Evolutionary conservation across 2,329 filamentous ascomycete genomes (phyloP).

Genomic region (Blastomyces percursus): DNA sequence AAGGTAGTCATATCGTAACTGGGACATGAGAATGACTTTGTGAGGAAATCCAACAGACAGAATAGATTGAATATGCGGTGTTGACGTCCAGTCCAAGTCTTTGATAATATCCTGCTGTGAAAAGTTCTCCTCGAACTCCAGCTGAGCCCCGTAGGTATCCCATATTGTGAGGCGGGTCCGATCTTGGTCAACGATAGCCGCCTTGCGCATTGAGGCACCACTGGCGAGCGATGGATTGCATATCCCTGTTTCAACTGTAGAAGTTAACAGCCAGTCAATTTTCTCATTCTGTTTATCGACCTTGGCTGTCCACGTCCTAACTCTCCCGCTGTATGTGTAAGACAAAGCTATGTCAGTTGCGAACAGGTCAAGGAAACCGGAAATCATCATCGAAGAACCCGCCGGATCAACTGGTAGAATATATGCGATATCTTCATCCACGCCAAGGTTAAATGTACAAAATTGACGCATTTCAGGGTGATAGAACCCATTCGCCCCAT

Average conservation of each 20-base stretch:
- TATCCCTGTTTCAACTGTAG: slow-evolving; percentile 68
- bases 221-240: slow-evolving; percentile 64
- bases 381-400: slow-evolving; percentile 57
- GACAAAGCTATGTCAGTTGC: slow-evolving; percentile 77
- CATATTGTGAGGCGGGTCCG: slow-evolving; percentile 75
- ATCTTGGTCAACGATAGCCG: slow-evolving; percentile 64
- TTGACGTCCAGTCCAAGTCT: slow-evolving; percentile 90
- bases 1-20: slow-evolving; percentile 85
- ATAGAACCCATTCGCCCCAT: slow-evolving; percentile 27
- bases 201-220: slow-evolving; percentile 76
- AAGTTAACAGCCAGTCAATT: slow-evolving; percentile 74
- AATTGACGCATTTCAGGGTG: slow-evolving; percentile 50
- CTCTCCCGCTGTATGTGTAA: slow-evolving; percentile 61
- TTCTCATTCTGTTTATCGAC: slow-evolving; percentile 49
- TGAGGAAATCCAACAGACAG: slow-evolving; percentile 89
- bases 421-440: slow-evolving; percentile 42
- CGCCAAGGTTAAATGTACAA: slow-evolving; percentile 57
- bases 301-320: slow-evolving; percentile 77
- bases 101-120: slow-evolving; percentile 62
- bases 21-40: slow-evolving; percentile 67
- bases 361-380: slow-evolving; percentile 76
- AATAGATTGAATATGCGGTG: slow-evolving; percentile 77
- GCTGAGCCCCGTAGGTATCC: slow-evolving; percentile 70
- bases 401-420: slow-evolving; percentile 79
- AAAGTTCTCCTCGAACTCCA: slow-evolving; percentile 72